These are phyloP conservation scores for Solanum lignicaule DNA, from an alignment of 257 asterid species.

Conservation along the genomic window DNA sequence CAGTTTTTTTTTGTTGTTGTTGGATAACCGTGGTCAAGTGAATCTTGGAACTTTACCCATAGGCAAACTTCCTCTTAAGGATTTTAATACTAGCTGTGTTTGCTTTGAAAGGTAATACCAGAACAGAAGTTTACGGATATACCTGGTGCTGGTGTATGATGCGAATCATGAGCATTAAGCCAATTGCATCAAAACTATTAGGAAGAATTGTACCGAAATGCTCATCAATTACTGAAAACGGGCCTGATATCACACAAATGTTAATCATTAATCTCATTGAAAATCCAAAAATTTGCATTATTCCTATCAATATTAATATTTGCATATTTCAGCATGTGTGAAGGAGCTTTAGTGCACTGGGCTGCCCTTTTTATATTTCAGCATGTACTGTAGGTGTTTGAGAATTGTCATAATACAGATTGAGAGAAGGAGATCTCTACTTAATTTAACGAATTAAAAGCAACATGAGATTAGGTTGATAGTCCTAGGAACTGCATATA, in stretches of 20 bases:
- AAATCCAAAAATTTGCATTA: slow-evolving; percentile 14
- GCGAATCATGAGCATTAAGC: slow-evolving; percentile 97
- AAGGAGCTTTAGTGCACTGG: not conserved
- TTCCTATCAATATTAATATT: not conserved
- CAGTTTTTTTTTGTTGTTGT: not conserved
- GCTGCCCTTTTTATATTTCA: not conserved
- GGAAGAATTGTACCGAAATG: slow-evolving; percentile 77
- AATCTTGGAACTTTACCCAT: not conserved
- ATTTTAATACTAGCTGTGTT: not conserved
- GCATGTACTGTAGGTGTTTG: not conserved
- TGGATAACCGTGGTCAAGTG: not conserved
- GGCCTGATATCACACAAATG: slow-evolving; percentile 42
- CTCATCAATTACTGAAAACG: slow-evolving; percentile 81
- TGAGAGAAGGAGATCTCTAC: not conserved
- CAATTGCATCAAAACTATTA: slow-evolving; percentile 91
- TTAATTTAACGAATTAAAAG: not conserved
- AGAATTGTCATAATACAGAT: not conserved
- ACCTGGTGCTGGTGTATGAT: slow-evolving; percentile 98
- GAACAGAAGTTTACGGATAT: slow-evolving; percentile 8
- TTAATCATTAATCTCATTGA: slow-evolving; percentile 5
- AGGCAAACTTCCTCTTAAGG: not conserved
- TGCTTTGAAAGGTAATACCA: not conserved
- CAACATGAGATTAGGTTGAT: not conserved
- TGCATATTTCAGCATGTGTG: not conserved
- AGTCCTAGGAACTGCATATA: not conserved